Evolutionary conservation across 2,329 filamentous ascomycete species (phyloP), one percentile per base, ranked within the genome.

Genomic region (Cryphonectria naterciae): DNA sequence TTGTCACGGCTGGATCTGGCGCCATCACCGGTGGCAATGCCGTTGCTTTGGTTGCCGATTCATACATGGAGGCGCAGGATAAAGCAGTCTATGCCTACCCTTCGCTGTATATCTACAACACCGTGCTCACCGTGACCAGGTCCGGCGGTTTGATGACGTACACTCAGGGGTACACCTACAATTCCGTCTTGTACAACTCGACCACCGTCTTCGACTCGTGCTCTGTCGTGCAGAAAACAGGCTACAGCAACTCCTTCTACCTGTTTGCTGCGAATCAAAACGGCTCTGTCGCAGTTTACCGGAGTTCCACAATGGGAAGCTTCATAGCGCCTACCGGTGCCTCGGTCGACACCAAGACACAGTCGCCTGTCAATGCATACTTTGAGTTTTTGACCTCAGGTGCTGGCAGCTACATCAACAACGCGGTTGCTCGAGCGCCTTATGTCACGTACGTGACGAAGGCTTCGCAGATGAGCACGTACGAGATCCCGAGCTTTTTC

Each of bases 41-140:
- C 3, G 75, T 80, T 0, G 79, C 77, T 0, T 73, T 85, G 37
- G 78, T 85, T 35, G 81, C 82, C 11, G 80, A 84, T 72, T 83
- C 81, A 0, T 84, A 84, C 69, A 77, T 85, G 11, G 81, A 85
- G 70, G 83, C 81, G 2, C 73, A 77, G 7, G 80, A 83, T 65
- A 84, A 84, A 73, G 73, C 83, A 1, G 78, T 85, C 65, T 81
- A 80, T 70, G 79, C 80, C 49, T 81, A 79, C 15, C 78, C 80
- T 0, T 80, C 80, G 15, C 70, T 83, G 0, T 85, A 85, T 69
- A 72, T 85, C 0, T 85, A 81, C 70, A 78, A 79, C 13, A 82
- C 84, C 0, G 83, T 80, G 0, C 81, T 86, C 65, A 79, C 81
- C 0, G 79, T 82, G 0, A 80, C 81, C 0, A 74, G 75, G 2